phyloP scores from a whole-genome alignment of 2,329 filamentous ascomycete genomes.

The Neonectria faginata region DNA sequence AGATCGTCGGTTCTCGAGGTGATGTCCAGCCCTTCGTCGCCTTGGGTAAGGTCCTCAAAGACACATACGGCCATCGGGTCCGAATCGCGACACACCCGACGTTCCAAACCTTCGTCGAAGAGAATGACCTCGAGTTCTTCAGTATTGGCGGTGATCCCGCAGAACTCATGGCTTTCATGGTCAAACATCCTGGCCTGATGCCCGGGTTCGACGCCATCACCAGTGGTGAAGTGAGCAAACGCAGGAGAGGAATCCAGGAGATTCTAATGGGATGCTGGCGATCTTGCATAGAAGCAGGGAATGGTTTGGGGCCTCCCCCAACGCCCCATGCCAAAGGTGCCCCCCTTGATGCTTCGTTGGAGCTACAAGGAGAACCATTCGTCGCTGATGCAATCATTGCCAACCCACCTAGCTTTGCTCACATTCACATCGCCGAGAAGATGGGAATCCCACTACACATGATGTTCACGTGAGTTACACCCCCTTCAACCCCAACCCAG shows the following conservation, averaged over 20 bases:
- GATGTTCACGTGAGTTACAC: conserved; percentile 82
- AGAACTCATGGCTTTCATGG: conserved; percentile 89
- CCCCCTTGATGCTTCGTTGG: conserved; percentile 54
- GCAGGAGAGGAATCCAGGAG: conserved; percentile 79
- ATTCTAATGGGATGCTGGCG: conserved; percentile 90
- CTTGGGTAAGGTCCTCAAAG: conserved; percentile 72
- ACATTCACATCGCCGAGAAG: conserved; percentile 81
- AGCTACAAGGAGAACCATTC: conserved; percentile 71
- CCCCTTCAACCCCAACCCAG: not conserved
- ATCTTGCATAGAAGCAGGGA: conserved; percentile 83
- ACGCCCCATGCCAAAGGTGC: conserved; percentile 61
- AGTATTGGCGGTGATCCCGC: conserved; percentile 80
- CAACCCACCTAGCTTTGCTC: conserved; percentile 82
- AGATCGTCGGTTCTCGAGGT: conserved; percentile 79
- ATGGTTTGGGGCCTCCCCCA: conserved; percentile 67
- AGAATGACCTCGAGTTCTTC: conserved; percentile 81
- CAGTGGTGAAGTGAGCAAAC: conserved; percentile 80
- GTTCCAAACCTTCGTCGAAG: conserved; percentile 76
- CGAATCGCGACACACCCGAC: conserved; percentile 78
- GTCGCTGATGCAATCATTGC: conserved; percentile 86
- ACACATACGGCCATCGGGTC: conserved; percentile 76
- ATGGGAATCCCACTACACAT: conserved; percentile 81
- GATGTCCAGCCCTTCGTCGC: conserved; percentile 83
- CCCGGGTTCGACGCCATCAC: conserved; percentile 82
- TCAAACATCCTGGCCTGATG: conserved; percentile 88